A percentile compares a stretch with the other conserved stretches of the same genome.
phyloP scores from a whole-genome alignment of 1,284 basidiomycete species.

The Puccinia hordei region DNA sequence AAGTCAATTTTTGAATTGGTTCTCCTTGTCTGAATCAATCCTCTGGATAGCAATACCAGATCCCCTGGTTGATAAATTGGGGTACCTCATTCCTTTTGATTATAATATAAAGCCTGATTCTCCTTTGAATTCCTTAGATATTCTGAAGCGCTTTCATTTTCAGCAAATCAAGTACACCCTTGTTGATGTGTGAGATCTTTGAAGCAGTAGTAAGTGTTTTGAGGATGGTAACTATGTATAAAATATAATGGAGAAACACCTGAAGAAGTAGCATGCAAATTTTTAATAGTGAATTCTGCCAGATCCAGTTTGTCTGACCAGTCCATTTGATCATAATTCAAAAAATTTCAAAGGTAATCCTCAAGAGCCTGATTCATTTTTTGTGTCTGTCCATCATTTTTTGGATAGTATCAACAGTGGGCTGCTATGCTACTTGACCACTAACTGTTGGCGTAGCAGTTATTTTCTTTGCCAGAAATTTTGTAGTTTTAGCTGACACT shows the following conservation, averaged over 20 bases:
- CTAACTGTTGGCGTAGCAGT: no score
- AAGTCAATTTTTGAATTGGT: conserved; percentile 13
- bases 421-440: no score
- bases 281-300: conserved; percentile 40
- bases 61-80: conserved; percentile 21
- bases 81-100: neutral
- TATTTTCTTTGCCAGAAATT: no score
- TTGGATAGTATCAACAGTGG: no score
- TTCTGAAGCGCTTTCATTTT: neutral
- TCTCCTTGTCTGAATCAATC: neutral
- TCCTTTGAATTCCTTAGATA: neutral
- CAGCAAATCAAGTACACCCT: neutral
- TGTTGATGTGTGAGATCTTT: neutral
- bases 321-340: no score
- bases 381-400: conserved; percentile 32
- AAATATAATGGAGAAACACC: conserved; percentile 17
- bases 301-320: neutral
- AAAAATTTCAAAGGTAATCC: no score
- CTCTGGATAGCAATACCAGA: conserved; percentile 6
- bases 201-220: neutral
- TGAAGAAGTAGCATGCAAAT: conserved; percentile 10
- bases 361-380: neutral
- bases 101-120: neutral
- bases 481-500: no score
- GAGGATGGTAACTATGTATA: conserved; percentile 31